Conservation (phyloP, 2,329 filamentous ascomycete genomes). For the Colletotrichum siamense region DNA sequence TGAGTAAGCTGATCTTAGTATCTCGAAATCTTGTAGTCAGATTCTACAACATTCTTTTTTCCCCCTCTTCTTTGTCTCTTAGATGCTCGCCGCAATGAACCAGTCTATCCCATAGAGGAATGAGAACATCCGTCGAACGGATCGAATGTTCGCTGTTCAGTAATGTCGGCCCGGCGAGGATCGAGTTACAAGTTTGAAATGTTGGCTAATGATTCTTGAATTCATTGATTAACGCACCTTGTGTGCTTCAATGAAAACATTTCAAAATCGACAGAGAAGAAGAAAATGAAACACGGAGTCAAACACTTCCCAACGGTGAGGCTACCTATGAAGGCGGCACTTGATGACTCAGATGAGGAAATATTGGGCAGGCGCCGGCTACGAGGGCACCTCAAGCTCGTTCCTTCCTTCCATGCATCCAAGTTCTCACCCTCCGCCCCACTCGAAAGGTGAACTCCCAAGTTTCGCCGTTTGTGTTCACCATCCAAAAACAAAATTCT, state of each 20-base stretch:
- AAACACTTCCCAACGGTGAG: not conserved
- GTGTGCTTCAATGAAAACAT: fast-evolving
- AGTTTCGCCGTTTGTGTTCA: no score
- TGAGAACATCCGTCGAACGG: not conserved
- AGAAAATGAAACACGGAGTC: fast-evolving
- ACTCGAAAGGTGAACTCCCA: not conserved
- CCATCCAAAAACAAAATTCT: fast-evolving
- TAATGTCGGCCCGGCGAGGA: not conserved
- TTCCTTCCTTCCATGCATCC: not conserved
- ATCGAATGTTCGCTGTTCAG: not conserved
- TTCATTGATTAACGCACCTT: not conserved
- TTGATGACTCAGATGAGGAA: not conserved
- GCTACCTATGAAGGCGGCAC: not conserved
- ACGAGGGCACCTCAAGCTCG: not conserved
- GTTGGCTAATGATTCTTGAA: not conserved
- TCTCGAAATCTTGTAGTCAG: not conserved
- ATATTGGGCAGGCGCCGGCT: not conserved
- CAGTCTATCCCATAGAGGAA: fast-evolving
- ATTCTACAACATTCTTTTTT: not conserved
- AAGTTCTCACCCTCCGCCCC: not conserved
- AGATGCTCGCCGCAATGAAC: not conserved
- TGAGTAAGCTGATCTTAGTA: not conserved
- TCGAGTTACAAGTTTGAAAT: not conserved
- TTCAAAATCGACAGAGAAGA: fast-evolving
- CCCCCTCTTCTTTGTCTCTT: no score